Evolutionary conservation across 345 rosid species (phyloP), one percentile per base, ranked within the genome.

Genomic region (Populus davidiana): DNA sequence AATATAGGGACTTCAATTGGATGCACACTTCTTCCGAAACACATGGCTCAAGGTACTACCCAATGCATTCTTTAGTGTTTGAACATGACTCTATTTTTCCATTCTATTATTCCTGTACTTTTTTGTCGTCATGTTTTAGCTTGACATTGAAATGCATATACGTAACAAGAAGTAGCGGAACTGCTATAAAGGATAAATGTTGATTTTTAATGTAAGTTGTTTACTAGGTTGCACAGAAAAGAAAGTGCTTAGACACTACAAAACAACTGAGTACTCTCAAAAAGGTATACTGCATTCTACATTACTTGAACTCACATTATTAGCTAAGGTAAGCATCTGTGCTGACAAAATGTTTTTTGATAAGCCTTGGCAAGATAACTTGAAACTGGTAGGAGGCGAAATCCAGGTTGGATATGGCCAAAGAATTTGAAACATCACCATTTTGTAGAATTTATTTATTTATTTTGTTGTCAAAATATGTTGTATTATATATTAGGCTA

Each of bases 1-100:
- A 75, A 73, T 79, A 79, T 63, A 50, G 67, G 61, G 67, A 84
- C 84, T 70, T 75, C 87, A 54, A 69, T 83, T 79, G 67, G 59
- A 75, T 69, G 16, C 56, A 87, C 86, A 68, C 85, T 86, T 70
- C 83, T 87, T 81, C 77, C 74, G 12, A 81, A 83, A 70, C 47
- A 76, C 75, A 70, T 78, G 62, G 43, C 73, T 79, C 86, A 62
- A 82, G 91, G 93, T 88, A 83, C 77, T 50, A 13, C 36, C 62
- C n/a, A 25, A 35, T 71, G 66, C 47, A 63, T 56, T 75, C 63
- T 76, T 67, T 17, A 33, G 33, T 33, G 8, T 56, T 65, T 29
- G 62, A 65, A 27, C n/a, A 23, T 44, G 73, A 17, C 10, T 11
- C 59, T 9, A 0, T n/a, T 6, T 71, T n/a, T 27, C 49, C 50